Base-by-base conservation (phyloP, 768 basidiomycete genomes). In the Phlegmacium glaucopus region DNA sequence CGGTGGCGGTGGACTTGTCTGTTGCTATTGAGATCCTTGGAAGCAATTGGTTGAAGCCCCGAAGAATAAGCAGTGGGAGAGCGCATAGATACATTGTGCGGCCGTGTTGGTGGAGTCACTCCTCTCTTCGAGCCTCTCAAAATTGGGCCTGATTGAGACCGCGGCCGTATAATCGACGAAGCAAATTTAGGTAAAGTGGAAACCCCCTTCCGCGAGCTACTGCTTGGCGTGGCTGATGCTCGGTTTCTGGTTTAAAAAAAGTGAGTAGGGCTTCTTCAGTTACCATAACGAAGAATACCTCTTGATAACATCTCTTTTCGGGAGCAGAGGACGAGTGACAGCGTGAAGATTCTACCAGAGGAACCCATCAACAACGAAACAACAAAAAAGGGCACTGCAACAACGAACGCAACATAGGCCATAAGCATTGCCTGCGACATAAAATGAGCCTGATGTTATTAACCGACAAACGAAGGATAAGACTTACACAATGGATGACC, bases 281-380 rank as follows among this genome's bases (percentile, higher is more conserved):
- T 17, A 32, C 39, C 15, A 10, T 39, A 17, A 18, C 25, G 39
- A 27, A 28, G 44, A 71, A 17, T 57, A 90, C 90, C 90, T 76
- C 74, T 97, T 96, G 69, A 95, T 96, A 39, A 94, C 87, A 63
- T 97, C 92, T 36, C 94, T 97, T 78, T 96, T 96, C 51, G 97
- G 78, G 30, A 93, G 94, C 53, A 95, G 72, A 7, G 95, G 95
- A 45, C 95, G 80, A 5, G 94, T 90, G 42, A 97, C 94, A 39
- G 93, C 93, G 60, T 98, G 95, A 32, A 98, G 72, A 83, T 97
- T 97, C 90, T 94, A 56, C 28, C 47, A 30, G 44, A 56, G 45
- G n/a, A 32, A 44, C 43, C 22, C 22, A 41, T 52, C 53, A 50
- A 38, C 38, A 45, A 53, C 28, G 34, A 42, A 1, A n/a, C 17